Conservation (phyloP, 2,329 filamentous ascomycete genomes). For the Aureobasidium melanogenum region DNA sequence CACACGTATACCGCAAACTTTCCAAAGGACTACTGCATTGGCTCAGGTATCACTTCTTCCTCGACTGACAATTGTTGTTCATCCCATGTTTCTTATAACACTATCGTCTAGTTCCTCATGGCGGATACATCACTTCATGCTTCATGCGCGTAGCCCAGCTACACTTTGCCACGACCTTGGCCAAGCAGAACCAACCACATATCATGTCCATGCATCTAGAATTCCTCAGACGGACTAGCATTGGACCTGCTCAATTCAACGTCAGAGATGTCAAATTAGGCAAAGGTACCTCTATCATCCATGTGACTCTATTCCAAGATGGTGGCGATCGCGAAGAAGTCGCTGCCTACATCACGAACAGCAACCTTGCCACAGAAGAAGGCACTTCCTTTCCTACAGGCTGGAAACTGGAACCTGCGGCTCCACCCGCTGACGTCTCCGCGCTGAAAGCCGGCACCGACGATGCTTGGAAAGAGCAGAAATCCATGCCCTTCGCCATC, state of each 20-base stretch:
- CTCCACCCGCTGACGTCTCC: slow-evolving; percentile 34
- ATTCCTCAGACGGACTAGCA: slow-evolving; percentile 55
- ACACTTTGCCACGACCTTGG: slow-evolving; percentile 52
- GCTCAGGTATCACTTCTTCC: slow-evolving; percentile 42
- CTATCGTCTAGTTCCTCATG: slow-evolving; percentile 52
- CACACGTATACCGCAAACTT: slow-evolving; percentile 52
- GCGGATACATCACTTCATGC: slow-evolving; percentile 57
- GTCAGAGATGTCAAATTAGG: slow-evolving; percentile 58
- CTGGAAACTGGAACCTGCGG: slow-evolving; percentile 43
- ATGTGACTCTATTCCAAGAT: slow-evolving; percentile 50
- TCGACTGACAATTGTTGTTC: background rate
- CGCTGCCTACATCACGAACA: slow-evolving; percentile 56
- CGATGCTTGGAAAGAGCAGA: slow-evolving; percentile 37
- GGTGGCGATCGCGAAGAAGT: slow-evolving; percentile 42
- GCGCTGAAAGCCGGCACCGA: slow-evolving; percentile 37
- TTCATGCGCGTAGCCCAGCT: slow-evolving; percentile 50
- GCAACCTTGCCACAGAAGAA: slow-evolving; percentile 50
- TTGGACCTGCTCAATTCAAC: slow-evolving; percentile 47
- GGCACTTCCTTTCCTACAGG: slow-evolving; percentile 49
- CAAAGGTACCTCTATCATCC: slow-evolving; percentile 53
- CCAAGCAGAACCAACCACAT: slow-evolving; percentile 51
- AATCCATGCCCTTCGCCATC: slow-evolving; percentile 34
- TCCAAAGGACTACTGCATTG: slow-evolving; percentile 55
- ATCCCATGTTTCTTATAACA: background rate
- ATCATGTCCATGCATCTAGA: slow-evolving; percentile 57